Conservation (phyloP, 164 flowering plant genomes). For the Stephania cephalantha region DNA sequence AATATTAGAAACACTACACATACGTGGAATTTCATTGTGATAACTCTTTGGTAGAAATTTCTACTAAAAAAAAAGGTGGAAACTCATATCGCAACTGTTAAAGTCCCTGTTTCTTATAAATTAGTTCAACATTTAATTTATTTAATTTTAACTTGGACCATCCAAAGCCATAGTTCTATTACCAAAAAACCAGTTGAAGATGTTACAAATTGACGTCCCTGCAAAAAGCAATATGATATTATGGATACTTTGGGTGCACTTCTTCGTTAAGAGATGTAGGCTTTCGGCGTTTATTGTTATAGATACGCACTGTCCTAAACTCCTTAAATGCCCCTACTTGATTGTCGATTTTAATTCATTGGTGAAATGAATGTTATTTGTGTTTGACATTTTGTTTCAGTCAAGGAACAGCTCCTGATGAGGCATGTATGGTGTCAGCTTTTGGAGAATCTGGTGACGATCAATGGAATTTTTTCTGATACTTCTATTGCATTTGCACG, state of each 20-base stretch:
- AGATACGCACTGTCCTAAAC: background rate
- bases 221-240: background rate
- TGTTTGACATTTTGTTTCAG: conserved; percentile 38
- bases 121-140: background rate
- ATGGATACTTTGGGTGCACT: background rate
- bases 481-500: background rate
- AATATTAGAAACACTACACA: too few species aligned
- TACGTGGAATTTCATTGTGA: too few species aligned
- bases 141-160: background rate
- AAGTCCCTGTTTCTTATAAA: background rate
- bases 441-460: conserved; percentile 73
- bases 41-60: too few species aligned
- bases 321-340: background rate
- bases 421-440: conserved; percentile 84
- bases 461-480: conserved; percentile 5
- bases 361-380: background rate
- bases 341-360: background rate
- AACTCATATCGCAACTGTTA: background rate
- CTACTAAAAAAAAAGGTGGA: too few species aligned
- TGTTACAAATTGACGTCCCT: background rate
- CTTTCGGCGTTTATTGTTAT: background rate
- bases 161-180: background rate
- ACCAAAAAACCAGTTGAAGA: background rate
- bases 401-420: conserved; percentile 85
- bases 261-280: background rate